Percentiles rank a stretch among this genome's conserved stretches.
Evolutionary conservation across 2,329 filamentous ascomycete species (phyloP).

Genomic region (Gnomoniopsis smithogilvyi): DNA sequence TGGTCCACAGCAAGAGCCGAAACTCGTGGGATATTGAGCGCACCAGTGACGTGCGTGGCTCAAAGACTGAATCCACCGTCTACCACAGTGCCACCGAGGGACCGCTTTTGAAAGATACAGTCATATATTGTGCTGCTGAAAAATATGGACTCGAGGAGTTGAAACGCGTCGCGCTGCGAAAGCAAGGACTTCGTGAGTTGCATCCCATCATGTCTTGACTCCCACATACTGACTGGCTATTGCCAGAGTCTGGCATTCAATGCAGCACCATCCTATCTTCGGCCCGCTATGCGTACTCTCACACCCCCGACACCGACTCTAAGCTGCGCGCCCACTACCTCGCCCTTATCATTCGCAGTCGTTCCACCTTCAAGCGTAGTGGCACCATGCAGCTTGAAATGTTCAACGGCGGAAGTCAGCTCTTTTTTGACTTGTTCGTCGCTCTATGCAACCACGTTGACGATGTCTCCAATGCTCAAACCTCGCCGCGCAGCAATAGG

Average conservation of each 20-base stretch:
- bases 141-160: constrained; percentile 81
- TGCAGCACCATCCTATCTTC: constrained; percentile 82
- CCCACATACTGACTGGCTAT: constrained; percentile 15
- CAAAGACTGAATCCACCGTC: constrained; percentile 59
- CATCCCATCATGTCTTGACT: neutral
- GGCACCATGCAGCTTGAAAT: constrained; percentile 96
- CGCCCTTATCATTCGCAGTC: constrained; percentile 84
- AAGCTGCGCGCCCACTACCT: constrained; percentile 88
- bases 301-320: constrained; percentile 88
- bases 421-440: constrained; percentile 94
- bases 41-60: constrained; percentile 40
- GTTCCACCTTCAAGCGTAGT: constrained; percentile 86
- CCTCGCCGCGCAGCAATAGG: constrained; percentile 43
- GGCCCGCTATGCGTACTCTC: constrained; percentile 83
- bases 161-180: constrained; percentile 79
- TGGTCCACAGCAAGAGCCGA: constrained; percentile 76
- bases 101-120: constrained; percentile 79
- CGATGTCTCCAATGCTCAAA: constrained; percentile 56
- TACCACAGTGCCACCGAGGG: constrained; percentile 63
- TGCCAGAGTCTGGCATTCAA: constrained; percentile 69
- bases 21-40: constrained; percentile 82
- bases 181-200: constrained; percentile 75
- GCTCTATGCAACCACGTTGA: constrained; percentile 89
- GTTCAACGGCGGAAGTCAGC: constrained; percentile 74
- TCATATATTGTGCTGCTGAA: constrained; percentile 86